A percentile compares a stretch with the other conserved stretches of the same genome.
phyloP scores from a whole-genome alignment of 2,329 filamentous ascomycete species.

The Chaetoscypha palmicola region DNA sequence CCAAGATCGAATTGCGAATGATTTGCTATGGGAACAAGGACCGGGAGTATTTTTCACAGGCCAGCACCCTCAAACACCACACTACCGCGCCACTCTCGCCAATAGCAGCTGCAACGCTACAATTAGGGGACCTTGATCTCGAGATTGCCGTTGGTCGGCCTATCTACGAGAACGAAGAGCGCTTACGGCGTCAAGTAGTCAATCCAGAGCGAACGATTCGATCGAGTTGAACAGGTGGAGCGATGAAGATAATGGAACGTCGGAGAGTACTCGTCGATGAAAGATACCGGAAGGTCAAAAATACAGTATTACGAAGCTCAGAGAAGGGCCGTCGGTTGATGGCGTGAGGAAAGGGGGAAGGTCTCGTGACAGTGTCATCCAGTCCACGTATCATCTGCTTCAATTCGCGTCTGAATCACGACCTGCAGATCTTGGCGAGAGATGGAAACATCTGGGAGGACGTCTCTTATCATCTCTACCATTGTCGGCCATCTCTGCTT shows the following conservation, averaged over 20 bases:
- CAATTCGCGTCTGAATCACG: conserved; percentile 1
- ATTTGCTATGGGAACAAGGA: too few species aligned
- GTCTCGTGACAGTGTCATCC: not conserved
- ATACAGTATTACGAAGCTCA: not conserved
- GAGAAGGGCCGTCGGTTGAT: not conserved
- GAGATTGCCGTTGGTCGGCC: too few species aligned
- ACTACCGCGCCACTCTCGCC: conserved; percentile 5
- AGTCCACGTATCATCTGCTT: conserved; percentile 2
- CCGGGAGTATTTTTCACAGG: not conserved
- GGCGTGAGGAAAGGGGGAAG: not conserved
- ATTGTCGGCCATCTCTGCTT: not conserved
- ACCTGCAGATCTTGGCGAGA: conserved; percentile 1
- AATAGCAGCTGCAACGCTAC: conserved; percentile 3
- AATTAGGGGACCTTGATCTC: conserved; percentile 1
- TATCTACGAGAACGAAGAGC: too few species aligned
- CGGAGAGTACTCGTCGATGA: too few species aligned
- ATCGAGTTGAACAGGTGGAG: too few species aligned
- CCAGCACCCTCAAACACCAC: conserved; percentile 2
- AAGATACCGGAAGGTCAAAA: not conserved
- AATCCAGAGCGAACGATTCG: too few species aligned
- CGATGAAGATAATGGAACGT: too few species aligned
- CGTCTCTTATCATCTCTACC: not conserved
- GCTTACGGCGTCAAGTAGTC: too few species aligned
- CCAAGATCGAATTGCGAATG: not conserved
- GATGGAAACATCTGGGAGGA: not conserved